These are phyloP conservation scores for Aeschynomene evenia DNA, from an alignment of 306 rosid species.

Conservation along the genomic window DNA sequence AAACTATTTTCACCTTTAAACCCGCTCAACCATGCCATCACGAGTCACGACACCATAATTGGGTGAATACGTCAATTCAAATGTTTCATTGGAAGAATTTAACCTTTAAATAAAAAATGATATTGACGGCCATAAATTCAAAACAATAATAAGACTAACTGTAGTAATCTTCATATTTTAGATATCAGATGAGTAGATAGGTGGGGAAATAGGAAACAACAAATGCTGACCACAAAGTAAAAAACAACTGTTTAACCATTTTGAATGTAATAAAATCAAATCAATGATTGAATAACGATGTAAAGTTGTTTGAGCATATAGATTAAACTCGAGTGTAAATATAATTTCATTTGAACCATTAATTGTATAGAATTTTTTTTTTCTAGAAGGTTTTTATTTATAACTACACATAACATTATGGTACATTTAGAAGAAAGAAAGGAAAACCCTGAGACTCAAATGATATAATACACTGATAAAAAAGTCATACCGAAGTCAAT, in stretches of 20 bases:
- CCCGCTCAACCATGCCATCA: not conserved
- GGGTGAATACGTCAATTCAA: not conserved
- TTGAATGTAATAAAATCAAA: too few species aligned
- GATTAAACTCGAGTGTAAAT: slow-evolving; percentile 1
- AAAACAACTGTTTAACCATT: too few species aligned
- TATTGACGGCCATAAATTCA: not conserved
- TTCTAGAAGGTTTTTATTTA: slow-evolving; percentile 36
- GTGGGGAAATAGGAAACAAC: not conserved
- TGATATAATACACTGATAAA: slow-evolving; percentile 48
- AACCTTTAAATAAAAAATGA: not conserved
- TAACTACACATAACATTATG: slow-evolving; percentile 54
- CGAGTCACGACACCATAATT: too few species aligned
- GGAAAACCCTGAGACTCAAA: slow-evolving; percentile 45
- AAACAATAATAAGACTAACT: not conserved
- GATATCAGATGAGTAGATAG: not conserved
- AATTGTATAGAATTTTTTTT: slow-evolving; percentile 10
- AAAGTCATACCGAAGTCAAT: slow-evolving; percentile 43
- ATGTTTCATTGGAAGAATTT: not conserved
- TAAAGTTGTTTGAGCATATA: too few species aligned
- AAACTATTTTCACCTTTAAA: not conserved
- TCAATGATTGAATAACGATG: too few species aligned
- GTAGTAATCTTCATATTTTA: not conserved
- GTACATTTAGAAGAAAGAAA: slow-evolving; percentile 44
- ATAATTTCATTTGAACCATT: slow-evolving; percentile 32
- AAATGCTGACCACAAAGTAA: too few species aligned